Base-by-base conservation (phyloP, 202 grass and related monocot species). In the Brachypodium distachyon region DNA sequence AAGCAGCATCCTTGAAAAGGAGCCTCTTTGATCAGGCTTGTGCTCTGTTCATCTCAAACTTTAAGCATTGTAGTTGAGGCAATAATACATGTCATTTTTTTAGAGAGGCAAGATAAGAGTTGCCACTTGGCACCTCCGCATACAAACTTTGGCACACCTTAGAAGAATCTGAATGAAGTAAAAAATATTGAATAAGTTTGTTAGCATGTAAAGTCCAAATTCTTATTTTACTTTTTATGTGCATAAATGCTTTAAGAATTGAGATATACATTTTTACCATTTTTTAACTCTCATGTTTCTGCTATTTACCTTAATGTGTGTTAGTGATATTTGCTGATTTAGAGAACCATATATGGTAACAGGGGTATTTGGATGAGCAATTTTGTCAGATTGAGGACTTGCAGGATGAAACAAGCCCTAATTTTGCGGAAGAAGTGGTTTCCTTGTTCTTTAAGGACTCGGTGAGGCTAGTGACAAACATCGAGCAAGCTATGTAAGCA, bases 391-490 rank as follows among this genome's bases (percentile, higher is more conserved):
- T 98, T 44, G 95, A 94, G 71, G 91, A 98, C 49, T 74, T 94
- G 79, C 89, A 98, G 73, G 91, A 98, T 76, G 95, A 98, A 79
- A 52, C 70, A 52, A 98, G 83, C 79, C 91, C 95, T 44, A 90
- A 98, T 73, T 98, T 94, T 88, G 81, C 87, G 17, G 89, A 94
- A 73, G 94, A 97, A 84, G 95, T 97, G 34, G 95, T 90, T 57
- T 84, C 87, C 34, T 87, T 92, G 80, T 98, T 94, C 66, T 88
- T 94, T 49, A 92, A 87, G 77, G 89, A 98, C 55, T 98, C 91
- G 26, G 21, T 85, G 3, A 85, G 95, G 58, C 40, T 90, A 82
- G 77, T 92, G 47, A 29, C 87, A 64, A 98, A 94, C 67, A 90
- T 94, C 63, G 95, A 92, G 79, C 95, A 90, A 83, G 82, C 91